These are phyloP conservation scores for Cryptococcus wingfieldii DNA, from an alignment of 1,284 basidiomycete species.

Conservation along the genomic window DNA sequence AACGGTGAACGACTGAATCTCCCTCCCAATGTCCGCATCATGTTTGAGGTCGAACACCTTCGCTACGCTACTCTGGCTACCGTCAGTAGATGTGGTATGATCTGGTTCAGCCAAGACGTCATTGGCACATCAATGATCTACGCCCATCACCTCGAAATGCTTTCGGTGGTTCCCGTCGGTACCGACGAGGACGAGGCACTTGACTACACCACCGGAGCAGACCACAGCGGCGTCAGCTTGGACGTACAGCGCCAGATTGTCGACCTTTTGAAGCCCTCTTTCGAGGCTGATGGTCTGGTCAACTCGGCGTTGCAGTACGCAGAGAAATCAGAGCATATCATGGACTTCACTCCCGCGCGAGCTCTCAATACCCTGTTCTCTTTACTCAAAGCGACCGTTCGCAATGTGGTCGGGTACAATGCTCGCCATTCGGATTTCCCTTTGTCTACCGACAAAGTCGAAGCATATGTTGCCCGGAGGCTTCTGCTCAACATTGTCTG, in stretches of 20 bases:
- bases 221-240: slow-evolving; percentile 51
- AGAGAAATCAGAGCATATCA: slow-evolving; percentile 85
- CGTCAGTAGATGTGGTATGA: slow-evolving; percentile 99
- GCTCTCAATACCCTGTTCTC: slow-evolving; percentile 96
- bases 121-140: slow-evolving; percentile 90
- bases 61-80: slow-evolving; percentile 96
- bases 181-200: slow-evolving; percentile 79
- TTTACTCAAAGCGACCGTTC: slow-evolving; percentile 90
- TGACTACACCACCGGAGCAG: slow-evolving; percentile 54
- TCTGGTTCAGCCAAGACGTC: slow-evolving; percentile 98
- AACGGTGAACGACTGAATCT: slow-evolving; percentile 98
- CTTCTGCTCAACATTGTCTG: slow-evolving; percentile 89
- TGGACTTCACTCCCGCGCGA: slow-evolving; percentile 93
- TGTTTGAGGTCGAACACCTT: slow-evolving; percentile 99
- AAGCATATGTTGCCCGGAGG: slow-evolving; percentile 87
- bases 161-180: slow-evolving; percentile 74
- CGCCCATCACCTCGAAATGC: slow-evolving; percentile 75
- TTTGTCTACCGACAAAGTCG: slow-evolving; percentile 72
- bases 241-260: slow-evolving; percentile 77
- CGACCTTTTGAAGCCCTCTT: slow-evolving; percentile 71
- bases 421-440: slow-evolving; percentile 93
- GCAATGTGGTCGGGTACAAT: slow-evolving; percentile 94
- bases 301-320: slow-evolving; percentile 73
- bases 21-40: slow-evolving; percentile 94
- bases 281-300: slow-evolving; percentile 77